A percentile compares a stretch with the other conserved stretches of the same genome.
These are phyloP conservation scores for Vitis riparia DNA, from an alignment of 164 flowering plant genomes.

Conservation along the genomic window DNA sequence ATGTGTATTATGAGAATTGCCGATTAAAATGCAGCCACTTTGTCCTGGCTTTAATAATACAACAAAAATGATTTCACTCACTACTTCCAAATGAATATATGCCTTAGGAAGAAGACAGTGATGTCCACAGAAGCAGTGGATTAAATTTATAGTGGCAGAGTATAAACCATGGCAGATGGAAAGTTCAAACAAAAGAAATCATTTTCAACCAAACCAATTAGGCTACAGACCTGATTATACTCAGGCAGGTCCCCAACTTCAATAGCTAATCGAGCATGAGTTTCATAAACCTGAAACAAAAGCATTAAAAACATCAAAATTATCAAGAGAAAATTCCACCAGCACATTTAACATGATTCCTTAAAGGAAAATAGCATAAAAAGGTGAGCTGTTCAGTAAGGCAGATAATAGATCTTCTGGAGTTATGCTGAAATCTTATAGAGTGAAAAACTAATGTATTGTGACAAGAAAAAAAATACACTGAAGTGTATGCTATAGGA, in stretches of 20 bases:
- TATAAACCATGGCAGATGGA: background rate
- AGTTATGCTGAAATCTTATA: too few relatives aligned
- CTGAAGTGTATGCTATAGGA: too few relatives aligned
- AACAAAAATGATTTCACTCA: background rate
- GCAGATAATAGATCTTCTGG: too few relatives aligned
- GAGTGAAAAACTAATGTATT: too few relatives aligned
- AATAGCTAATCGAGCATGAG: conserved; percentile 92
- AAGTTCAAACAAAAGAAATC: background rate
- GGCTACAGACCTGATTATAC: conserved; percentile 77
- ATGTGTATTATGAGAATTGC: background rate
- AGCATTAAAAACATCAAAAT: conserved; percentile 1
- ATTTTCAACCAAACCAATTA: background rate
- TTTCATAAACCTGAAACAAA: conserved; percentile 86
- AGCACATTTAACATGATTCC: background rate
- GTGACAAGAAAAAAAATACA: too few relatives aligned
- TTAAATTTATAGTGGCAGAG: background rate
- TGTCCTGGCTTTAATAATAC: background rate
- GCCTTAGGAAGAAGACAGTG: background rate
- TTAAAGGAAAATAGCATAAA: too few relatives aligned
- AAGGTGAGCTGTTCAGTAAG: too few relatives aligned
- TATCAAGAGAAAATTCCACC: background rate
- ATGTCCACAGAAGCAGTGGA: background rate
- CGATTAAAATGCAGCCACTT: background rate
- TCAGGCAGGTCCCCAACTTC: conserved; percentile 94
- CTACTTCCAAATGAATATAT: background rate